Conservation (phyloP, 2,329 filamentous ascomycete species). For the Epichloe gansuensis region DNA sequence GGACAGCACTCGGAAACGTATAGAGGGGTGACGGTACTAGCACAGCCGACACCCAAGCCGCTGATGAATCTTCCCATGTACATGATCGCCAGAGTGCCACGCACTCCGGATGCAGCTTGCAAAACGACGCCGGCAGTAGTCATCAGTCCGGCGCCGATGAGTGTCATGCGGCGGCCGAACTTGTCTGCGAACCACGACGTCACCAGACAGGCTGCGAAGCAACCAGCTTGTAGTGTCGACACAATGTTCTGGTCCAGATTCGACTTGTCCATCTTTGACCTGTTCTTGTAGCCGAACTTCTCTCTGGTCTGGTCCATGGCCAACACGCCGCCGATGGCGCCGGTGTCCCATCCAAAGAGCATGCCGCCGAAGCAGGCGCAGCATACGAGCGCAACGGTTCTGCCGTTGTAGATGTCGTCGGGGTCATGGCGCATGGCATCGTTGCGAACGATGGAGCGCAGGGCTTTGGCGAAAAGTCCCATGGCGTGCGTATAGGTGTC, state of each 20-base stretch:
- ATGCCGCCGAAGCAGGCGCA: slow-evolving; percentile 56
- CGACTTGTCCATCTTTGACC: slow-evolving; percentile 22
- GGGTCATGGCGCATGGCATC: slow-evolving; percentile 59
- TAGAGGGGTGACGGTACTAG: slow-evolving; percentile 31
- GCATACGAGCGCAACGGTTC: slow-evolving; percentile 49
- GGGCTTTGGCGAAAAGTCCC: slow-evolving; percentile 28
- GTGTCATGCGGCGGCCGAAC: slow-evolving; percentile 39
- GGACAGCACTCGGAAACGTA: slow-evolving; percentile 38
- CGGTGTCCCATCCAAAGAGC: slow-evolving; percentile 41
- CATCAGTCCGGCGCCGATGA: slow-evolving; percentile 44
- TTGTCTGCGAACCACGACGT: slow-evolving; percentile 40
- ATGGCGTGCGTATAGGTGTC: slow-evolving; percentile 15
- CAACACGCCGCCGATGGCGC: slow-evolving; percentile 55
- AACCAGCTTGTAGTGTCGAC: slow-evolving; percentile 57
- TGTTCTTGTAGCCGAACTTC: slow-evolving; percentile 23
- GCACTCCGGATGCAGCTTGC: slow-evolving; percentile 42
- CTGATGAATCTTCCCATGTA: slow-evolving; percentile 49
- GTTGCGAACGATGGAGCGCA: slow-evolving; percentile 49
- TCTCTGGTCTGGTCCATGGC: slow-evolving; percentile 44
- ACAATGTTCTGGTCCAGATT: slow-evolving; percentile 54
- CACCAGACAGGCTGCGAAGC: slow-evolving; percentile 49
- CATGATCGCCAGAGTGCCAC: slow-evolving; percentile 46
- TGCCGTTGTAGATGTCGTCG: slow-evolving; percentile 56
- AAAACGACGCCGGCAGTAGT: slow-evolving; percentile 50
- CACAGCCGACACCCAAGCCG: slow-evolving; percentile 37